Percentiles rank a stretch among this genome's conserved stretches.
phyloP scores from a whole-genome alignment of 805 yeast species.

The Candida michaelii region DNA sequence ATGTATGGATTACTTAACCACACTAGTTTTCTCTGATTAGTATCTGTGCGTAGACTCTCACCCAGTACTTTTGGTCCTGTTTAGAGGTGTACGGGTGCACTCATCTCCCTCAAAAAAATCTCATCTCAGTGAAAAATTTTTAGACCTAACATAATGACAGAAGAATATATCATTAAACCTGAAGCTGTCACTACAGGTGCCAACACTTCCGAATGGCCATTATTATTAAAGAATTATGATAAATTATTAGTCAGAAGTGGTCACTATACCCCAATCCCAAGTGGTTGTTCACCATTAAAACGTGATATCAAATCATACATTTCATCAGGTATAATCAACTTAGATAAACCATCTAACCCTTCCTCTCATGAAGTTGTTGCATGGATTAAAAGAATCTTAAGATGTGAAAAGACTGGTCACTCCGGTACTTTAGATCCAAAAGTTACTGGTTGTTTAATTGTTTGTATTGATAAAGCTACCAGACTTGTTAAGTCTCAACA shows the following conservation, averaged over 20 bases:
- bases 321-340: constrained; percentile 92
- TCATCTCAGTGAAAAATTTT: constrained; percentile 8
- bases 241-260: constrained; percentile 92
- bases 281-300: constrained; percentile 91
- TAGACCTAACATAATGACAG: constrained; percentile 46
- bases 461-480: constrained; percentile 97
- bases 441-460: constrained; percentile 98
- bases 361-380: constrained; percentile 99
- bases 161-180: constrained; percentile 83
- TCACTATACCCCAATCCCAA: constrained; percentile 96
- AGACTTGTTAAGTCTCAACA: constrained; percentile 97
- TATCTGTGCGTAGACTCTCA: too few relatives aligned
- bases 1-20: too few relatives aligned
- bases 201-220: constrained; percentile 94
- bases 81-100: too few relatives aligned
- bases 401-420: constrained; percentile 98
- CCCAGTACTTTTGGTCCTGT: too few relatives aligned
- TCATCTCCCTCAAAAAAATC: constrained; percentile 1
- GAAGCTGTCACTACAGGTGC: constrained; percentile 73
- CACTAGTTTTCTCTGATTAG: too few relatives aligned
- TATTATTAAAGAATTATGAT: constrained; percentile 90
- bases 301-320: constrained; percentile 89
- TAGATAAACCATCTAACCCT: constrained; percentile 98
- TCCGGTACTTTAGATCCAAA: constrained; percentile 98
- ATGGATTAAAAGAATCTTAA: constrained; percentile 94